Conservation (phyloP, 345 rosid species). For the Corchorus olitorius region DNA sequence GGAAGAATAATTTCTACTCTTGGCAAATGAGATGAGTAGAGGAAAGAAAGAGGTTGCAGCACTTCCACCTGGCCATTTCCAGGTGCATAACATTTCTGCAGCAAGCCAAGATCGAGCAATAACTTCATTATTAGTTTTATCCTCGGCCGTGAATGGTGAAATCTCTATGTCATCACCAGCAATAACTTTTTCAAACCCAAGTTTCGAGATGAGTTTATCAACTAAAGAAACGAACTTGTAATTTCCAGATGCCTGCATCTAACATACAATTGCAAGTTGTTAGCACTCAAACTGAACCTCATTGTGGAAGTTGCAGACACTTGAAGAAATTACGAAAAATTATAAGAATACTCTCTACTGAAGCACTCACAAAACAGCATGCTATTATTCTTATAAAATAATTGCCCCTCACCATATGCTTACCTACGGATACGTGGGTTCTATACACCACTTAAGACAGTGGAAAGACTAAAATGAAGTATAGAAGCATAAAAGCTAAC, state of each 20-base stretch:
- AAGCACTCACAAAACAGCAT: not conserved
- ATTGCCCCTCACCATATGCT: not conserved
- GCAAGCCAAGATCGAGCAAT: conserved; percentile 81
- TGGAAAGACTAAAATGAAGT: not conserved
- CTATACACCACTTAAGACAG: conserved; percentile 1
- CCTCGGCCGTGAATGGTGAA: conserved; percentile 28
- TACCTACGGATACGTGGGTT: not conserved
- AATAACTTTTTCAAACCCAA: conserved; percentile 62
- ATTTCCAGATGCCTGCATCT: conserved; percentile 56
- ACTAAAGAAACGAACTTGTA: conserved; percentile 65
- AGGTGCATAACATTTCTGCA: conserved; percentile 85
- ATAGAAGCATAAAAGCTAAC: not conserved
- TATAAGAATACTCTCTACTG: not conserved
- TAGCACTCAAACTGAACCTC: not conserved
- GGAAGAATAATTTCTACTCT: conserved; percentile 34
- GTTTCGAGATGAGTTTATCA: conserved; percentile 60
- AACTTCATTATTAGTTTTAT: conserved; percentile 31
- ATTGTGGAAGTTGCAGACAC: not conserved
- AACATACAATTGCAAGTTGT: conserved; percentile 16
- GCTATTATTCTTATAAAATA: not conserved
- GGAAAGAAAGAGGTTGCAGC: conserved; percentile 75
- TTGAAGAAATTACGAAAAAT: not conserved
- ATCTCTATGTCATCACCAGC: conserved; percentile 28
- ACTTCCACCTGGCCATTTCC: conserved; percentile 96
- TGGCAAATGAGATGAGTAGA: conserved; percentile 51